These are phyloP conservation scores for Neonothopanus nambi DNA, from an alignment of 1,284 basidiomycete species.

Conservation along the genomic window DNA sequence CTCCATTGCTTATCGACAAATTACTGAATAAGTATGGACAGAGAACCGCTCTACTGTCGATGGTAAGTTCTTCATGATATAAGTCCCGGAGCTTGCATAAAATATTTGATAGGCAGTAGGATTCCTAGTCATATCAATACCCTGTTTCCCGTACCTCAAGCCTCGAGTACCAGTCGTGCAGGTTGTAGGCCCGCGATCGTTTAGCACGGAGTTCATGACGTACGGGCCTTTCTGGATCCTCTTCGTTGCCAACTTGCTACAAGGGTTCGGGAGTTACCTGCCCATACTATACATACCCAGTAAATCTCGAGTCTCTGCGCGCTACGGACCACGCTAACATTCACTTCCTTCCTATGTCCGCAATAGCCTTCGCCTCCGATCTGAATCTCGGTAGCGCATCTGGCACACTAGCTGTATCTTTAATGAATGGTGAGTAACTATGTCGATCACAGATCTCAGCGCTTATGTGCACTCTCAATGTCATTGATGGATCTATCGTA, in stretches of 20 bases:
- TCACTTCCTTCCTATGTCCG: too few species aligned
- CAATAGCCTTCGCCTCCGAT: conserved; percentile 15
- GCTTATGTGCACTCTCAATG: too few species aligned
- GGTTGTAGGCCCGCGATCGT: conserved; percentile 9
- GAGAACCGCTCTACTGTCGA: conserved; percentile 8
- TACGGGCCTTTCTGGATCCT: conserved; percentile 13
- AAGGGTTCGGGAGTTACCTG: conserved; percentile 16
- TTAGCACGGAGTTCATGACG: conserved; percentile 8
- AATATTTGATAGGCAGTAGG: conserved; percentile 7
- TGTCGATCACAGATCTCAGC: background rate
- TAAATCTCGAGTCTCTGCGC: conserved; percentile 4
- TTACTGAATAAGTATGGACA: conserved; percentile 10
- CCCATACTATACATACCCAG: conserved; percentile 16
- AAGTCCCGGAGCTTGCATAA: background rate
- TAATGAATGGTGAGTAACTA: conserved; percentile 15
- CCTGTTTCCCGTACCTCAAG: conserved; percentile 14
- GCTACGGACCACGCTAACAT: background rate
- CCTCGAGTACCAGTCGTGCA: conserved; percentile 13
- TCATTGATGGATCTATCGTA: too few species aligned
- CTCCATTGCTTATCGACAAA: conserved; percentile 12
- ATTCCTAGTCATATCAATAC: conserved; percentile 3
- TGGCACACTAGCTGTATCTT: conserved; percentile 13
- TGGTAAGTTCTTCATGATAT: conserved; percentile 2
- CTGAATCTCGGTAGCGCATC: conserved; percentile 9
- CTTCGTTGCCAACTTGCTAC: conserved; percentile 13